Evolutionary conservation across 176 grass and related monocot species (phyloP), one percentile per base, ranked within the genome.

Genomic region (Microstegium vimineum): DNA sequence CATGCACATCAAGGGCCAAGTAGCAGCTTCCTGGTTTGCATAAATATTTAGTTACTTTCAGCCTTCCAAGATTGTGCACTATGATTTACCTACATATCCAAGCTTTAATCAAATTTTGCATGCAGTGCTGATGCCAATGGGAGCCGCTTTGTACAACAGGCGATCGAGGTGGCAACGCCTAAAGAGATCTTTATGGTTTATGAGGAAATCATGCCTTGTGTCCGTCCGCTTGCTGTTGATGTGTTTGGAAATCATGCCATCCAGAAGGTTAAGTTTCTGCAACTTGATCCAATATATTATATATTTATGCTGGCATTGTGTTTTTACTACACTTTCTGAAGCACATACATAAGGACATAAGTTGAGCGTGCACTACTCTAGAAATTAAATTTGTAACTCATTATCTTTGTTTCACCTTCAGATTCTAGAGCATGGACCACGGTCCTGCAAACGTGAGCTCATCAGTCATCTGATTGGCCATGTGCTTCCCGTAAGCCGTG

Each of bases 131-230:
- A 82, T 59, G 37, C 56, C 40, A 13, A 34, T 69, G 90, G 90
- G 20, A 91, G 85, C 66, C 66, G 66, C 45, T 73, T 88, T 56
- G 74, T 91, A 34, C 81, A 87, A 35, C 34, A 84, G 15, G 79
- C 74, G 9, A 63, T 90, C 71, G 75, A 81, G 28, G 78, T 26
- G 41, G 85, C 90, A 67, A 88, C 90, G 17, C 10, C 3, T 16
- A 18, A 60, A 78, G 82, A 88, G 41, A 88, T 88, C 33, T 13
- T 46, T 54, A 88, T 91, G 89, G 59, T 91, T 34, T 88, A 78
- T 27, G 68, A 78, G 10, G 85, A 91, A 78, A 82, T 85, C 4
- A 82, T 46, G 41, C 83, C 74, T 37, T 43, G 32, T 63, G 54
- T 72, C 45, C 6, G 8, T 25, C 18, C 4, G 30, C 35, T 91